phyloP scores from a whole-genome alignment of 768 basidiomycete species.

The Suillus fuscotomentosus region DNA sequence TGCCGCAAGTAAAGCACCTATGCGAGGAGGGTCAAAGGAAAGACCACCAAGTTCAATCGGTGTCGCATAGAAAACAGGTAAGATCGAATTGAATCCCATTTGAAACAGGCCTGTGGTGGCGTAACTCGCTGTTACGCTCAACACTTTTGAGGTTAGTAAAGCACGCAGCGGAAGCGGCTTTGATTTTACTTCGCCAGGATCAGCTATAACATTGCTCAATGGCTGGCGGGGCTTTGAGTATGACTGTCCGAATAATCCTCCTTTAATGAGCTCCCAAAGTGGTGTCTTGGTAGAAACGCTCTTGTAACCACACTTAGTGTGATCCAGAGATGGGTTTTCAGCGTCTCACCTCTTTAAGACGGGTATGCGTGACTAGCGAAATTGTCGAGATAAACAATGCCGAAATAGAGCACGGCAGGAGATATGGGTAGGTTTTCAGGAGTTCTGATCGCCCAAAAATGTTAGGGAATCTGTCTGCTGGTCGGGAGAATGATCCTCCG shows the following conservation, averaged over 20 bases:
- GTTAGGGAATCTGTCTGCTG: conserved; percentile 62
- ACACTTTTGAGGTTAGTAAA: conserved; percentile 52
- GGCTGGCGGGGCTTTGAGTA: background rate
- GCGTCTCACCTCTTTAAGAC: conserved; percentile 50
- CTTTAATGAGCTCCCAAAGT: background rate
- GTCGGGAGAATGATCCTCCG: conserved; percentile 54
- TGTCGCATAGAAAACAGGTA: conserved; percentile 32
- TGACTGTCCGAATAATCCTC: background rate
- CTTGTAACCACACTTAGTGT: background rate
- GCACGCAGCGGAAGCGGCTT: conserved; percentile 44
- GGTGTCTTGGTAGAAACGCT: background rate
- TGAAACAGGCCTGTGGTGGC: conserved; percentile 60
- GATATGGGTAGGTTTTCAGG: conserved; percentile 68
- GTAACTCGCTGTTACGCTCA: conserved; percentile 61
- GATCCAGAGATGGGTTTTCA: background rate
- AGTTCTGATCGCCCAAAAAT: conserved; percentile 56
- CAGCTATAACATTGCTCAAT: background rate
- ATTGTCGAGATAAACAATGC: conserved; percentile 42
- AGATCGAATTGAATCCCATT: conserved; percentile 53
- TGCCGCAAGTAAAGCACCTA: conserved; percentile 25
- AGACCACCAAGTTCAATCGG: conserved; percentile 30
- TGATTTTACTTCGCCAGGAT: background rate
- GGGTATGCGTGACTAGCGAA: conserved; percentile 47
- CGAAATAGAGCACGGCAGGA: conserved; percentile 64
- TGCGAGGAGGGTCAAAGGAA: conserved; percentile 23